phyloP scores from a whole-genome alignment of 2,329 filamentous ascomycete genomes.

The Ascochyta rabiei region DNA sequence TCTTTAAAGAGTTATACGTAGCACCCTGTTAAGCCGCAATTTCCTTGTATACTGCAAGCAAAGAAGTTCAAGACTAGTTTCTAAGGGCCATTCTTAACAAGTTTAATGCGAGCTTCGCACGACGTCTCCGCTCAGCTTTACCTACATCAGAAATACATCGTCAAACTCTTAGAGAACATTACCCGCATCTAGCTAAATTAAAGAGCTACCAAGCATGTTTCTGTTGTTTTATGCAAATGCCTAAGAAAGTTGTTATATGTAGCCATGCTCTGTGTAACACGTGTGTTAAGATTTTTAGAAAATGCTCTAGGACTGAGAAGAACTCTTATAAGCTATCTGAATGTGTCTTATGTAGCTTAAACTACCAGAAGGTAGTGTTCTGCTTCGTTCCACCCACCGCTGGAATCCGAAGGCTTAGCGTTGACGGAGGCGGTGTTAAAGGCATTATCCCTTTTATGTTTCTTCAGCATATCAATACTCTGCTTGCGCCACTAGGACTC shows the following conservation, averaged over 20 bases:
- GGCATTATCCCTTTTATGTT: slow-evolving; percentile 22
- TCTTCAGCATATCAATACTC: slow-evolving; percentile 17
- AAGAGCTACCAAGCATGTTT: slow-evolving; percentile 22
- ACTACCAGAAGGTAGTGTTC: slow-evolving; percentile 9
- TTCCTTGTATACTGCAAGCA: slow-evolving; percentile 6
- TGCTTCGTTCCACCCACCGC: slow-evolving; percentile 18
- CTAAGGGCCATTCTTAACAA: slow-evolving; percentile 1
- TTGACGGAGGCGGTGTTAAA: slow-evolving; percentile 22
- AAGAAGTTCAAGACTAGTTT: slow-evolving; percentile 12
- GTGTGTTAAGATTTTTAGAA: slow-evolving; percentile 15
- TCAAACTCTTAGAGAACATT: slow-evolving; percentile 1
- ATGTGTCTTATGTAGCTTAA: slow-evolving; percentile 18
- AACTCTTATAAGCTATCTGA: slow-evolving; percentile 12
- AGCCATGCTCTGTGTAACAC: slow-evolving; percentile 18
- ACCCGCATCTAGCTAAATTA: slow-evolving; percentile 12
- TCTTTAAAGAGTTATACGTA: slow-evolving; percentile 15
- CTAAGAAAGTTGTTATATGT: slow-evolving; percentile 21
- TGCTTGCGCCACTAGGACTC: slow-evolving; percentile 4
- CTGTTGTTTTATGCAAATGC: slow-evolving; percentile 23
- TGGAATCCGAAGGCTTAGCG: slow-evolving; percentile 19
- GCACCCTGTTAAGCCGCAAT: slow-evolving; percentile 10
- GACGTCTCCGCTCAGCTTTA: not conserved
- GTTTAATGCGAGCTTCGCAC: not conserved
- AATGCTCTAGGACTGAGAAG: slow-evolving; percentile 8
- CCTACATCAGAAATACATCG: not conserved